Evolutionary conservation across 306 rosid genomes (phyloP), one percentile per base, ranked within the genome.

Genomic region (Acacia crassicarpa): DNA sequence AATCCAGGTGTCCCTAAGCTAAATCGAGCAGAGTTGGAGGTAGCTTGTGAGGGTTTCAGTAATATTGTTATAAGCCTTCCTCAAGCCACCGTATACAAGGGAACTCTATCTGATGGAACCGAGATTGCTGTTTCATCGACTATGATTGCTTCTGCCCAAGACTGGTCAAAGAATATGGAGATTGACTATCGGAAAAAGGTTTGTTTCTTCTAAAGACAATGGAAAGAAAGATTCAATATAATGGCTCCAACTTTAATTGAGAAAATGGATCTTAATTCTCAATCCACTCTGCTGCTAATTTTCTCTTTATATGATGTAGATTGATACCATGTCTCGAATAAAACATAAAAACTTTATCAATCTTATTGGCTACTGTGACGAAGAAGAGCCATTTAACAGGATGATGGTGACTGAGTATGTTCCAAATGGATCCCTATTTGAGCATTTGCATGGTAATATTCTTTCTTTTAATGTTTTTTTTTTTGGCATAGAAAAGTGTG

Each of bases 21-120:
- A 88, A 91, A 96, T 86, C 81, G 94, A 81, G 48, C 77, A 58
- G 98, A 96, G 76, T 78, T 96, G 75, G 97, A 91, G 88, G 88
- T 87, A 27, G 99, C 99, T 16, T 96, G 99, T 85, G 99, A 96
- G 71, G 98, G 92, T 87, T 96, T 96, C 82, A 96, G 99, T 89
- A 96, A 96, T 75, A 93, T 96, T 35, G 81, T 96, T 56, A 58
- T 54, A 82, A 85, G 80, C 59, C 19, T 75, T 68, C 89, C 84
- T 22, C 85, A 81, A 54, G 83, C 88, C 82, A 93, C 76, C 30
- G 67, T 91, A 35, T 96, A 91, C 80, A 96, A 96, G 86, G 99
- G 99, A 87, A 96, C 97, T 75, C 72, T 96, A 22, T 96, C 99
- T 6, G 93, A 86, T 77, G 98, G 97, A 83, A 97, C 93, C 9